Evolutionary conservation across 345 rosid species (phyloP).

Genomic region (Aquilaria malaccensis): DNA sequence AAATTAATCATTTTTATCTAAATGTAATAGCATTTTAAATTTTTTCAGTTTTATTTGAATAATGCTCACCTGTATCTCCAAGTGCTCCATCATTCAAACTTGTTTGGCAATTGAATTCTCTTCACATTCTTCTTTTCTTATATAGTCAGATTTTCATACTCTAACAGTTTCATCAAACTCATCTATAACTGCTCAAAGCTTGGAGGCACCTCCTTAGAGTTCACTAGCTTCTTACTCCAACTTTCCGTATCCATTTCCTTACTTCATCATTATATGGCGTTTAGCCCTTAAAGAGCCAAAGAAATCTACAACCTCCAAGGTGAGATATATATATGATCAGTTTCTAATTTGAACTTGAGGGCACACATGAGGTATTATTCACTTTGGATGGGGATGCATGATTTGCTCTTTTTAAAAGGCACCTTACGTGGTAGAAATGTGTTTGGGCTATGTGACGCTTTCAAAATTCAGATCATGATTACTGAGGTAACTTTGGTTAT

Average conservation of each 20-base stretch:
- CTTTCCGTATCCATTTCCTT: slow-evolving; percentile 32
- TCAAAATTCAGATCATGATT: too few species aligned
- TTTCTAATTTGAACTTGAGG: too few species aligned
- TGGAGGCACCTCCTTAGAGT: slow-evolving; percentile 47
- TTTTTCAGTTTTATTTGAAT: too few species aligned
- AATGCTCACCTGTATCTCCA: slow-evolving; percentile 31
- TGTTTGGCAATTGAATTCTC: slow-evolving; percentile 44
- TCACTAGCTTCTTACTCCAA: slow-evolving; percentile 45
- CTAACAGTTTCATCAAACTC: slow-evolving; percentile 33
- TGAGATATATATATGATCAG: background rate
- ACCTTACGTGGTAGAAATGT: too few species aligned
- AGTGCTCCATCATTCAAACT: slow-evolving; percentile 38
- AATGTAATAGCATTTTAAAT: too few species aligned
- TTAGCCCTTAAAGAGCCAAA: slow-evolving; percentile 50
- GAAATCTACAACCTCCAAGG: slow-evolving; percentile 27
- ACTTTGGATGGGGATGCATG: too few species aligned
- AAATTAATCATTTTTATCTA: too few species aligned
- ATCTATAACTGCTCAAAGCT: slow-evolving; percentile 45
- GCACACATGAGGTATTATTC: too few species aligned
- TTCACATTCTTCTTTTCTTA: slow-evolving; percentile 51
- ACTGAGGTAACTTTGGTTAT: too few species aligned
- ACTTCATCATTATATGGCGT: slow-evolving; percentile 49
- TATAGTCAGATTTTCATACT: slow-evolving; percentile 45
- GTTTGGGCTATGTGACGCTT: too few species aligned
- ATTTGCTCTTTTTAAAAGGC: too few species aligned